These are phyloP conservation scores for Scheffersomyces illinoinensis DNA, from an alignment of 1,139 yeast species.

Conservation along the genomic window DNA sequence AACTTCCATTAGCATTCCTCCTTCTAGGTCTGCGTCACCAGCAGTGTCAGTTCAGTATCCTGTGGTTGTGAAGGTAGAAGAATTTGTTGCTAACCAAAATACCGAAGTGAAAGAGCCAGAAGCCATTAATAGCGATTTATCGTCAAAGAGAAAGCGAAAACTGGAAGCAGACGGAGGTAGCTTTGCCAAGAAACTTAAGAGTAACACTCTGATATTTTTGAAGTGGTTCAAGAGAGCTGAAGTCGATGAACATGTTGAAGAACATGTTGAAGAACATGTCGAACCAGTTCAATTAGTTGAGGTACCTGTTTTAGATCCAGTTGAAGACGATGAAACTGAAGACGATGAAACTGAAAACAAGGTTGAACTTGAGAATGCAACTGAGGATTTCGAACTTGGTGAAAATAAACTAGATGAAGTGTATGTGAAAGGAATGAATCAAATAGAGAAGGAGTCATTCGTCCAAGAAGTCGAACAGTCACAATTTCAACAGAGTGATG, in stretches of 20 bases:
- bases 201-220: neutral
- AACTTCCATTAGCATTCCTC: neutral
- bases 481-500: too few relatives aligned
- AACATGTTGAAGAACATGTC: conserved; percentile 4
- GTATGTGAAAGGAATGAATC: conserved; percentile 10
- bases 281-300: neutral
- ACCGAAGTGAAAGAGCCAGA: too few relatives aligned
- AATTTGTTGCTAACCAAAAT: neutral
- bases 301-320: conserved; percentile 1
- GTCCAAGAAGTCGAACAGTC: neutral
- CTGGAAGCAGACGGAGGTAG: conserved; percentile 1
- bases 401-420: conserved; percentile 8
- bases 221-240: conserved; percentile 2
- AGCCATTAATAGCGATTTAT: neutral
- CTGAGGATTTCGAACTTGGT: conserved; percentile 14
- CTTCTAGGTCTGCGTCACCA: neutral
- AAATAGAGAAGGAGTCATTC: conserved; percentile 8
- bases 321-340: conserved; percentile 11
- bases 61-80: neutral
- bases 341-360: conserved; percentile 18
- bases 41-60: neutral
- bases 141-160: conserved; percentile 2
- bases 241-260: conserved; percentile 3
- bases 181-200: neutral
- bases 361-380: conserved; percentile 19